phyloP scores from a whole-genome alignment of 345 rosid species.

The Litchi chinensis region DNA sequence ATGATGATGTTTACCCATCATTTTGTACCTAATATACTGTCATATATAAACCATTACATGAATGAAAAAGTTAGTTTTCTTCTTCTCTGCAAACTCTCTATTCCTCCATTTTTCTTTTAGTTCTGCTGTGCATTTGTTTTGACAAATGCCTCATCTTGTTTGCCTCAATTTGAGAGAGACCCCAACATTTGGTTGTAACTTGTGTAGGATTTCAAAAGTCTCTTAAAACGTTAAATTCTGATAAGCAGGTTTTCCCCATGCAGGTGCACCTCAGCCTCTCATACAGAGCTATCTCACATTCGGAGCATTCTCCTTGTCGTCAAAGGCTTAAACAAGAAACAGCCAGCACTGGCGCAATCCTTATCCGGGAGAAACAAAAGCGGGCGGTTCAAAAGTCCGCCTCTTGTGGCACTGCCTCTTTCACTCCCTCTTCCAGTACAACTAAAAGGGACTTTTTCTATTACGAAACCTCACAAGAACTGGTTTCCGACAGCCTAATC shows the following conservation, averaged over 20 bases:
- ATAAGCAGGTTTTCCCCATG: conserved; percentile 5
- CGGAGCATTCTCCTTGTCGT: conserved; percentile 84
- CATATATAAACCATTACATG: no score
- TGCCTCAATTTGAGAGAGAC: not conserved
- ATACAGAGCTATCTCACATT: conserved; percentile 76
- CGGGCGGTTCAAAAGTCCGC: conserved; percentile 22
- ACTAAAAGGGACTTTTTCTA: conserved; percentile 63
- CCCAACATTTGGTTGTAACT: not conserved
- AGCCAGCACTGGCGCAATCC: conserved; percentile 75
- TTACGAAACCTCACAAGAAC: conserved; percentile 44
- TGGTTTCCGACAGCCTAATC: conserved; percentile 31
- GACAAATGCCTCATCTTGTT: not conserved
- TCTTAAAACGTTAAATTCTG: not conserved
- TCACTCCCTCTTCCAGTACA: conserved; percentile 63
- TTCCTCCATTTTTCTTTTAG: not conserved
- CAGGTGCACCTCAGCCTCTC: conserved; percentile 78
- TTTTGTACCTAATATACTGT: no score
- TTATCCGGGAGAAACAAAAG: conserved; percentile 36
- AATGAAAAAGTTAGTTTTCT: no score
- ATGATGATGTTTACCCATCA: no score
- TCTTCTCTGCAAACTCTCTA: conserved; percentile 10
- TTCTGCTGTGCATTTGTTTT: not conserved
- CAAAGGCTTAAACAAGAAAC: conserved; percentile 80
- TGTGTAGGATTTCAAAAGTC: not conserved
- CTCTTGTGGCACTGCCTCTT: conserved; percentile 55